Evolutionary conservation across 2,329 filamentous ascomycete species (phyloP).

Genomic region (Dactylellina parvicollis): DNA sequence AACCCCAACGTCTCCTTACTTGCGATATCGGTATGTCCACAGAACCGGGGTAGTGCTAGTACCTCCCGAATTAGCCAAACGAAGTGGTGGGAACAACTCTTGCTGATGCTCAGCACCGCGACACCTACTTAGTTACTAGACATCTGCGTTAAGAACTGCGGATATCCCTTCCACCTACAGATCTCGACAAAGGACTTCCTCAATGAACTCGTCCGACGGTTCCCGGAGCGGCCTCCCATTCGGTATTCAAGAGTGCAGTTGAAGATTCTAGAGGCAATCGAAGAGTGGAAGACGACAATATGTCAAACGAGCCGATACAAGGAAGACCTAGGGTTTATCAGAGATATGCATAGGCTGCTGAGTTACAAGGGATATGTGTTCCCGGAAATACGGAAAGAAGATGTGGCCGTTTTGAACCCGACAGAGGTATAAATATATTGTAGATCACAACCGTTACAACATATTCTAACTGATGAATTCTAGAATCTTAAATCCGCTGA

Average conservation of each 20-base stretch:
- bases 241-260: conserved; percentile 86
- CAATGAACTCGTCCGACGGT: conserved; percentile 95
- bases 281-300: conserved; percentile 98
- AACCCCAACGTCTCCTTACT: conserved; percentile 94
- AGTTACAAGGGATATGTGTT: conserved; percentile 98
- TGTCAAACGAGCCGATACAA: conserved; percentile 98
- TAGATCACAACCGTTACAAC: neutral
- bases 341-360: conserved; percentile 95
- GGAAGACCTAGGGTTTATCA: conserved; percentile 93
- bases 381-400: conserved; percentile 88
- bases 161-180: conserved; percentile 97
- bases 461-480: neutral
- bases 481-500: conserved; percentile 95
- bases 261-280: conserved; percentile 93
- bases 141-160: conserved; percentile 99
- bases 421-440: conserved; percentile 70
- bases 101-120: conserved; percentile 29
- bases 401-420: conserved; percentile 94
- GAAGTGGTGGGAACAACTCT: conserved; percentile 5
- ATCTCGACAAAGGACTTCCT: conserved; percentile 99
- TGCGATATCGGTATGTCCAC: conserved; percentile 73
- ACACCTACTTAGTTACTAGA: conserved; percentile 85
- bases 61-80: conserved; percentile 3
- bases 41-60: neutral
- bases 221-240: conserved; percentile 90